Base-by-base conservation (phyloP, 164 flowering plant species). In the Dillenia suffruticosa region DNA sequence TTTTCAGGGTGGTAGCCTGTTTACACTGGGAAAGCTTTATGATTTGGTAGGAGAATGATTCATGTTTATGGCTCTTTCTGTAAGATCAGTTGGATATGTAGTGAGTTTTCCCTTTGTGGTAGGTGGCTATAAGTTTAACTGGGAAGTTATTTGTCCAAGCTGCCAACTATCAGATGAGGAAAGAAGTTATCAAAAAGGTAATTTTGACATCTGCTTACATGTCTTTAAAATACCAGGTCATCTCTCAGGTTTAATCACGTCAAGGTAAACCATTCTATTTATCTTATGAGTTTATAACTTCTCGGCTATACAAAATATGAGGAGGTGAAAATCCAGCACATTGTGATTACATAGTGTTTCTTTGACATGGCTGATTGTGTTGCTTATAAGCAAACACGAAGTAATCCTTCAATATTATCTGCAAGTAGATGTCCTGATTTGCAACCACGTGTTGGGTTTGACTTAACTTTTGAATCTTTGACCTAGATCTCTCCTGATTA, bases 121-220 rank as follows among this genome's bases (percentile, higher is more conserved):
- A 91, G 97, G 55, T 92, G 59, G 82, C 83, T 51, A 77, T 77
- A 70, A 83, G 66, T 72, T 71, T 92, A 72, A 76, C 94, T 49
- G 88, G 92, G 54, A 89, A 83, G 79, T 57, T 91, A 71, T 65
- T 89, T 24, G 22, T 79, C 63, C 90, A 92, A 78, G 94, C 89
- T 68, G 97, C 97, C 70, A 92, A 85, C 69, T 89, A 77, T 74
- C 90, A 84, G 77, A 77, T 87, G 44, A 89, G 73, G 71, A 86
- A 74, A 57, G 86, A 84, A 73, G 43, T 84, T 51, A 56, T 89
- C 9, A 84, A 59, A 58, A 86, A 89, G 92, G 97, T 89, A 72
- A 1, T 19, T 19, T 19, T 19, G 22, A 19, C 22, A 19, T 19
- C 22, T 19, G 22, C 22, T 19, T 19, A 19, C 22, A 19, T 19